A percentile compares a stretch with the other conserved stretches of the same genome.
Evolutionary conservation across 805 yeast species (phyloP).

Genomic region (Cyberlindnera mycetangii): DNA sequence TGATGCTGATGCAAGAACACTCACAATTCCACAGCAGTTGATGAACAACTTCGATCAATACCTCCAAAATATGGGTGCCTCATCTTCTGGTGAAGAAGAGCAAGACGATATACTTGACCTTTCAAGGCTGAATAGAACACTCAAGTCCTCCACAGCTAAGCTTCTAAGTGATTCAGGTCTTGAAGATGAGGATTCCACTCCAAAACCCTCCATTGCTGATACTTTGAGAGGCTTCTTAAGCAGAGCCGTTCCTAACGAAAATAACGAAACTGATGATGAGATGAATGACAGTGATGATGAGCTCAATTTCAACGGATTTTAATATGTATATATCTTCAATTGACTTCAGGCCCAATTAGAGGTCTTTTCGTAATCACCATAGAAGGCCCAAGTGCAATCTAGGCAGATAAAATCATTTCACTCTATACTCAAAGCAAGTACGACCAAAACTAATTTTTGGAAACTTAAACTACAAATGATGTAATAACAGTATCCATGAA

Average conservation of each 20-base stretch:
- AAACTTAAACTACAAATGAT: no score
- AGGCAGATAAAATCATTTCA: no score
- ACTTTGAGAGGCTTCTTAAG: constrained; percentile 21
- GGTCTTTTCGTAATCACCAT: no score
- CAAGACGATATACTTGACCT: constrained; percentile 24
- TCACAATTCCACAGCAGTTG: constrained; percentile 30
- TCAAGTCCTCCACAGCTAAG: constrained; percentile 9
- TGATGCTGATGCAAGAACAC: constrained; percentile 4
- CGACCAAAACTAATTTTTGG: no score
- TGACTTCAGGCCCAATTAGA: no score
- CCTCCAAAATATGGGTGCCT: constrained; percentile 23
- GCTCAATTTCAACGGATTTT: constrained; percentile 17
- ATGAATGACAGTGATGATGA: constrained; percentile 15
- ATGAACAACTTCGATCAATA: constrained; percentile 28
- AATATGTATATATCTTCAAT: no score
- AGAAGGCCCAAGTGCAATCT: no score
- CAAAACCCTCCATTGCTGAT: constrained; percentile 17
- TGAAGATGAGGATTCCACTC: constrained; percentile 5
- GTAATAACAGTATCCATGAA: no score
- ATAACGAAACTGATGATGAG: constrained; percentile 11
- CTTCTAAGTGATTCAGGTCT: constrained; percentile 13
- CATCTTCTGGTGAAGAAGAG: constrained; percentile 23
- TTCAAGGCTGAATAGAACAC: constrained; percentile 21
- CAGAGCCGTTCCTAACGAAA: constrained; percentile 10
- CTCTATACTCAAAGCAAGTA: no score